Conservation (phyloP, 202 grass and related monocot species). For the Hordeum pubiflorum region DNA sequence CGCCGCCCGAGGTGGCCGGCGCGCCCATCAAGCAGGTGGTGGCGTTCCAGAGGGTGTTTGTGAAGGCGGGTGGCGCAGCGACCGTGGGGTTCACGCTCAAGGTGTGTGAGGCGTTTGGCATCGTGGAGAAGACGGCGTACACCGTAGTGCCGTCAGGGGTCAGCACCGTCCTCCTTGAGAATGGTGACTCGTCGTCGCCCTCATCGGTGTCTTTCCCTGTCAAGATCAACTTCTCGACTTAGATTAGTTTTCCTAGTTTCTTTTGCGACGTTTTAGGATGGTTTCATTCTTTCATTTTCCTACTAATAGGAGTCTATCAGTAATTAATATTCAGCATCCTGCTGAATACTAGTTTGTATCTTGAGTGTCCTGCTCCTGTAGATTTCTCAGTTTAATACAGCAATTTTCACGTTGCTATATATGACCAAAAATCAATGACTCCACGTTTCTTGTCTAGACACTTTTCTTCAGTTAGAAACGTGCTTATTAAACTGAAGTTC, state of each 20-base stretch:
- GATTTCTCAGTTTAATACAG: not conserved
- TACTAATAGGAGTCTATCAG: not conserved
- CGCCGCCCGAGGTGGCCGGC: constrained; percentile 36
- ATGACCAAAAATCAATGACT: not conserved
- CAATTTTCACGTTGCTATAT: not conserved
- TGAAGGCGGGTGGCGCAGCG: not conserved
- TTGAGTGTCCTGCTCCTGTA: not conserved
- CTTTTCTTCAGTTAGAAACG: too few species aligned
- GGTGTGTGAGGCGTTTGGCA: constrained; percentile 45
- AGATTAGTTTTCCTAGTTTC: not conserved
- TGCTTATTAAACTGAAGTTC: too few species aligned
- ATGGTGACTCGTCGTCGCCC: constrained; percentile 8
- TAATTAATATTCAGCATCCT: not conserved
- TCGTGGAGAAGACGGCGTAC: constrained; percentile 55
- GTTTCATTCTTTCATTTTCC: not conserved
- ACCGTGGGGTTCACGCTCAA: constrained; percentile 34
- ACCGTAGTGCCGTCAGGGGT: constrained; percentile 37
- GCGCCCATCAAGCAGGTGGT: constrained; percentile 54
- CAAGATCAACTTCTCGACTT: constrained; percentile 19
- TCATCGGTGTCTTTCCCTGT: constrained; percentile 33
- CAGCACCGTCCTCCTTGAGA: constrained; percentile 28
- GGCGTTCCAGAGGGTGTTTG: constrained; percentile 38
- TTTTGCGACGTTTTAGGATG: not conserved
- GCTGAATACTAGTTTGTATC: not conserved
- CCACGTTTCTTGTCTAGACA: not conserved